These are phyloP conservation scores for Wickerhamomyces rabaulensis DNA, from an alignment of 805 yeast species.

Conservation along the genomic window DNA sequence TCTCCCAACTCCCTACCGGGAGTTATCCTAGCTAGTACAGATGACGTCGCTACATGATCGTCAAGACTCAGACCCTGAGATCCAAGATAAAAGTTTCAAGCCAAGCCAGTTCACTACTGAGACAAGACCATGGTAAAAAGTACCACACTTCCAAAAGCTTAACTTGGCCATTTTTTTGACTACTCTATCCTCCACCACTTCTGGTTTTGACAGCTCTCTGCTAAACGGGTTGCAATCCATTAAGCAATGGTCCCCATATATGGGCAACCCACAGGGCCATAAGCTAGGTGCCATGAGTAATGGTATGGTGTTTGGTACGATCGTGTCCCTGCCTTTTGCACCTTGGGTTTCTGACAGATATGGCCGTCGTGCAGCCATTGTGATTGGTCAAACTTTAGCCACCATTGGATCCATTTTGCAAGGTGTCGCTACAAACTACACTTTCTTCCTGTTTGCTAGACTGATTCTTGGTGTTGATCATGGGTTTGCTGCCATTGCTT, in stretches of 20 bases:
- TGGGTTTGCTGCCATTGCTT: conserved; percentile 33
- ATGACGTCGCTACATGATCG: too few relatives aligned
- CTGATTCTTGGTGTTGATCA: conserved; percentile 25
- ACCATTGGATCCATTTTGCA: conserved; percentile 22
- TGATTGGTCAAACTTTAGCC: conserved; percentile 14
- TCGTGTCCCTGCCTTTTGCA: conserved; percentile 26
- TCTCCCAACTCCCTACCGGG: too few relatives aligned
- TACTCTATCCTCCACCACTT: conserved; percentile 41
- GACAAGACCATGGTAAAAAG: conserved; percentile 27
- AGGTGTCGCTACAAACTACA: conserved; percentile 18
- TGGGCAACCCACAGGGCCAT: conserved; percentile 35
- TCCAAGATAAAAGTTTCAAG: too few relatives aligned
- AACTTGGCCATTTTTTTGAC: conserved; percentile 33
- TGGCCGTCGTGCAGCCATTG: conserved; percentile 32
- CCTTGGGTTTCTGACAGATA: conserved; percentile 30
- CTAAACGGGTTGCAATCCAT: conserved; percentile 45
- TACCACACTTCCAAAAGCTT: conserved; percentile 32
- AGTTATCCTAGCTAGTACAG: too few relatives aligned
- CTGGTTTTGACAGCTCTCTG: conserved; percentile 43
- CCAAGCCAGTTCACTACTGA: neutral
- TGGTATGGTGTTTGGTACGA: conserved; percentile 36
- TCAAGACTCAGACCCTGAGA: neutral
- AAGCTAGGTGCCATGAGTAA: conserved; percentile 34
- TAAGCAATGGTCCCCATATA: conserved; percentile 30
- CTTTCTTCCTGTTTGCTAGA: conserved; percentile 22